Percentiles rank a stretch among this genome's conserved stretches.
phyloP scores from a whole-genome alignment of 2,329 filamentous ascomycete genomes.

The Alternaria triticimaculans region DNA sequence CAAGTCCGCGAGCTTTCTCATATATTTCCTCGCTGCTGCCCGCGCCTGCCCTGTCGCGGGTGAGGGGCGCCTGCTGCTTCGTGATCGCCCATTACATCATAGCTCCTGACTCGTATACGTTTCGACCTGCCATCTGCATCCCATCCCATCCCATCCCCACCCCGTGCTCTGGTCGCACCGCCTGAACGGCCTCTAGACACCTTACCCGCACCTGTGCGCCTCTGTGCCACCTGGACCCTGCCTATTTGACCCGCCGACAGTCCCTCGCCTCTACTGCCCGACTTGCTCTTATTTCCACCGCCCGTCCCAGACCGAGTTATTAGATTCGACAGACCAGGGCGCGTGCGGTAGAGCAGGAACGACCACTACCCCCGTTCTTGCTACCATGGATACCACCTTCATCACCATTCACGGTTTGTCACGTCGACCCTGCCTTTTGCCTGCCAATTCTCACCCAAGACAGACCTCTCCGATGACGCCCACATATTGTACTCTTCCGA shows the following conservation, averaged over 20 bases:
- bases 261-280: conserved; percentile 14
- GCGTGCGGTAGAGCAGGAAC: conserved; percentile 27
- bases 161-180: conserved; percentile 18
- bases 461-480: conserved; percentile 77
- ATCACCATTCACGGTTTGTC: conserved; percentile 85
- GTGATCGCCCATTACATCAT: conserved; percentile 12
- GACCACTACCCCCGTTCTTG: not conserved
- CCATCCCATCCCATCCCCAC: conserved; percentile 16
- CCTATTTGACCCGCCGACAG: conserved; percentile 24
- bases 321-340: conserved; percentile 45
- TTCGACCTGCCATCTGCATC: not conserved
- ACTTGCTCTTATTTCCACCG: conserved; percentile 26
- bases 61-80: not conserved
- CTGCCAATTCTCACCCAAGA: conserved; percentile 12
- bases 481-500: conserved; percentile 84
- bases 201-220: conserved; percentile 23
- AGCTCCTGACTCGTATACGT: conserved; percentile 6
- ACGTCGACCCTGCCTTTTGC: conserved; percentile 9
- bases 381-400: conserved; percentile 75
- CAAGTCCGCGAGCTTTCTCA: not conserved
- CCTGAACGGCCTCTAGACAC: conserved; percentile 15
- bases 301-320: conserved; percentile 45
- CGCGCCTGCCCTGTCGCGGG: not conserved
- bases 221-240: conserved; percentile 32
- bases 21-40: not conserved